Evolutionary conservation across 371 early-diverging fungal species (phyloP), one percentile per base, ranked within the genome.

Genomic region (Sporodiniella umbellata): DNA sequence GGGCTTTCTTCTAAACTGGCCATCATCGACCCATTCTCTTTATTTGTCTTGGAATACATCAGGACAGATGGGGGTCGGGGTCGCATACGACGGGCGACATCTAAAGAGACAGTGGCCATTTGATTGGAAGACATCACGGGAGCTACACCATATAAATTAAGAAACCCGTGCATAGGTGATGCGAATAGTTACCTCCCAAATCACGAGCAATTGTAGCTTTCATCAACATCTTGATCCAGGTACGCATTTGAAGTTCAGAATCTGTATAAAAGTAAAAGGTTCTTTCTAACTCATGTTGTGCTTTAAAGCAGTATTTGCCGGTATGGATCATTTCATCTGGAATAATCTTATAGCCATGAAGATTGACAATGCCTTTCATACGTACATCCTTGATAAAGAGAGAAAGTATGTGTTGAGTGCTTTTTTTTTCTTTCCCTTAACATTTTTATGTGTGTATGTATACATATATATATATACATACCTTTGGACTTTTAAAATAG

Each of bases 191-290:
- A 74, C 75, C 70, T 53, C 48, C 60, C 12, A 67, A 60, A 55
- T 85, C 83, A 7, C 85, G 68, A 18, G 78, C 72, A 59, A 88
- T 88, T 0, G 88, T 83, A 12, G 85, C 78, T 53, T 88, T 88
- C 78, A 86, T 86, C 49, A 88, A 52, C 23, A 79, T 79, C 39
- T 81, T 84, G 21, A 85, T 65, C 86, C 86, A 88, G 1, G 61
- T 62, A 5, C 73, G 72, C 75, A 80, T 80, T 8, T 66, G 69
- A 1, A 68, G 62, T 42, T 79, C 73, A 10, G 79, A 78, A 26
- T 86, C 86, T 5, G 80, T 78, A 55, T 81, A 84, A 58, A 88
- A 86, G 51, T 54, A 81, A 54, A 83, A 81, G 30, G 81, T 77
- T 25, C 85, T 71, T 45, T 80, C 73, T 1, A 71, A 65, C 5